Evolutionary conservation across 345 rosid species (phyloP), one percentile per base, ranked within the genome.

Genomic region (Camelina sativa): DNA sequence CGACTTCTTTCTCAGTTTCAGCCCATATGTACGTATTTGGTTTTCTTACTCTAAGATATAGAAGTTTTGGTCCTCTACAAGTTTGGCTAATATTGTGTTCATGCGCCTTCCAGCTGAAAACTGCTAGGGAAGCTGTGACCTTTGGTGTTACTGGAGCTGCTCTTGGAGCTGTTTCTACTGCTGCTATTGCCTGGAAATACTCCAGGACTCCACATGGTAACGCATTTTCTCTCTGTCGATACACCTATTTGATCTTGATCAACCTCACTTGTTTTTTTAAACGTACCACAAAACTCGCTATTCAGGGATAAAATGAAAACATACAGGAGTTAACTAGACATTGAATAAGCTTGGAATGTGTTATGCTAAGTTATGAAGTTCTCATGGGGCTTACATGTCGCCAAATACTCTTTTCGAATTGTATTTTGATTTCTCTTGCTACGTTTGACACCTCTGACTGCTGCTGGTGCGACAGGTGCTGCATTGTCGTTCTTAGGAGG

Each of bases 131-230:
- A 75, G 96, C 96, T 16, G 85, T 69, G 34, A 74, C 72, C 0
- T 84, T 79, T 71, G 93, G 86, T 50, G 63, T 83, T 23, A 17
- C 83, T 15, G 97, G 97, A 73, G 74, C 86, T 79, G 79, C 79
- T 32, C 76, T 92, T 66, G 99, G 96, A 62, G 98, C 96, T 20
- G 76, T 86, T 32, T 85, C 97, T 11, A 86, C 94, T 69, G 98
- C 92, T 8, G 94, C 85, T 79, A 34, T 89, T 84, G 79, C 97
- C 54, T 92, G 94, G 99, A 92, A 88, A 76, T 92, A 96, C 80
- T 95, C 97, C 3, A 86, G 72, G 86, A 87, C 92, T 60, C 77
- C 86, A 68, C 97, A 92, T 82, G 97, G 99, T 95, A 85, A 28
- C 0, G 7, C 46, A 0, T 7, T 37, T 48, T 28, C 51, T 19